Conservation (phyloP, 2,329 filamentous ascomycete genomes). For the Sporothrix brunneoviolacea region DNA sequence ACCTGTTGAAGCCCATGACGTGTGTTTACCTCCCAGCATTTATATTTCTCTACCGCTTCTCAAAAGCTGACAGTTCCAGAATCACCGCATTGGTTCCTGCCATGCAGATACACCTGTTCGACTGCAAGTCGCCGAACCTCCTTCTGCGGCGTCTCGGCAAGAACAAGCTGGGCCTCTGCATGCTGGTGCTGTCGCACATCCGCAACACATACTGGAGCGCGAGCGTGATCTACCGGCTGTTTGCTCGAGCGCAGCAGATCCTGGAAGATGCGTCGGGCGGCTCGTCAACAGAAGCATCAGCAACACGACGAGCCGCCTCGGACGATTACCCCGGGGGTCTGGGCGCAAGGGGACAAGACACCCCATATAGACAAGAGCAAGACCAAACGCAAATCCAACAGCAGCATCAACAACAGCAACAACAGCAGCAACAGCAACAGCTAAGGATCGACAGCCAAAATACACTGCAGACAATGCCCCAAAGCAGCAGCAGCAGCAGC, state of each 20-base stretch:
- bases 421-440: not conserved
- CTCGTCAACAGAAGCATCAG: no score
- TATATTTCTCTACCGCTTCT: no score
- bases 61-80: no score
- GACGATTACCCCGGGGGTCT: no score
- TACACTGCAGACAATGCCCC: no score
- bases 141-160: not conserved
- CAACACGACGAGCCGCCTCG: no score
- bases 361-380: no score
- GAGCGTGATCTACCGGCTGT: constrained; percentile 1
- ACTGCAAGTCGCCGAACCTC: not conserved
- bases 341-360: no score
- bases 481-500: not conserved
- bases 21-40: no score
- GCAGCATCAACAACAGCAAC: no score
- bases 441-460: not conserved
- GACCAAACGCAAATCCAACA: no score
- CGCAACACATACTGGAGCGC: constrained; percentile 4
- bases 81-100: constrained; percentile 2
- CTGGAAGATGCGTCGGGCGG: not conserved
- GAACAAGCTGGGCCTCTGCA: constrained; percentile 4
- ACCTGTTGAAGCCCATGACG: constrained; percentile 6
- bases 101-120: constrained; percentile 9
- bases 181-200: constrained; percentile 3
- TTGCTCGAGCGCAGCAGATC: constrained; percentile 1